Base-by-base conservation (phyloP, 208 protist species). In the Leishmania martiniquensis region DNA sequence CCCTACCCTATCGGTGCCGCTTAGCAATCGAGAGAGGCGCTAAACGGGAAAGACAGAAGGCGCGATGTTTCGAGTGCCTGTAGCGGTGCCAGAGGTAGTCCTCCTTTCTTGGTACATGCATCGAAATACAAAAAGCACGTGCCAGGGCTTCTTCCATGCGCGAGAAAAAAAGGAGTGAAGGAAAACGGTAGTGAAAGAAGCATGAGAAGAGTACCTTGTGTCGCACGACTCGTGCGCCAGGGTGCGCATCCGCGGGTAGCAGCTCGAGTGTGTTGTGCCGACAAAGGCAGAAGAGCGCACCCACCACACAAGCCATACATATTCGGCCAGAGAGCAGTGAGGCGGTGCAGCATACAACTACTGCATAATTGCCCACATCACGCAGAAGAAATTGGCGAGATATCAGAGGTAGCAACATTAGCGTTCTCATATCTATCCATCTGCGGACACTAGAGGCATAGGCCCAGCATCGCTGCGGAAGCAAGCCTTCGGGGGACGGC, bases 71-170 rank as follows among this genome's bases (percentile, higher is more conserved):
- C 22, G 44, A 22, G 20, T 29, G 63, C 34, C 22, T 6, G 39
- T 68, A 68, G 29, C 63, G 39, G 22, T 17, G 0, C 20, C 32
- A 32, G 39, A 15, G 39, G 34, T 49, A 45, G 39, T 68, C 22
- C n/a, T 68, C 63, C 37, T n/a, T 68, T 47, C 34, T 68, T 68
- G 63, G 63, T 49, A 39, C 6, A 10, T 68, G 63, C 63, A n/a
- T 49, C 6, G 10, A 45, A 68, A 45, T 47, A 45, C 13, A 42
- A 25, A 49, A 29, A 20, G 22, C n/a, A 68, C 22, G 22, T 5
- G n/a, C 6, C 15, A 68, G 39, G 39, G 9, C 42, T 42, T 34
- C 13, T 34, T 22, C 5, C 63, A 49, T 68, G 39, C 5, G n/a
- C n/a, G n/a, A 68, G 45, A 10, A 29, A 4, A 47, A 29, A 47